Evolutionary conservation across 768 basidiomycete species (phyloP), one percentile per base, ranked within the genome.

Genomic region (Trametes maxima): DNA sequence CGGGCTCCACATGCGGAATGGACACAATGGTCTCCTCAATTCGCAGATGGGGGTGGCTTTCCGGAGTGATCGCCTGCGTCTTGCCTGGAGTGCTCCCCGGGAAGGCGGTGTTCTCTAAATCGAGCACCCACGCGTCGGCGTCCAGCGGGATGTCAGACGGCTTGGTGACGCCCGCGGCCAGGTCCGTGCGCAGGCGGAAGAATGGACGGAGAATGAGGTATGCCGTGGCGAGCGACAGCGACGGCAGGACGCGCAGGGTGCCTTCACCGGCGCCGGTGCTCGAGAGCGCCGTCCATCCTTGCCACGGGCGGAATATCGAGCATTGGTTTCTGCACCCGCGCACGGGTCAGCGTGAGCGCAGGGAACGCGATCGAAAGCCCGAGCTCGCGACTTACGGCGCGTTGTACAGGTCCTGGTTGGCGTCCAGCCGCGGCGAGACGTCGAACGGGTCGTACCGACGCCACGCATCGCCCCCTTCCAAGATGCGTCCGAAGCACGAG

Each of bases 201-300:
- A 93, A 92, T 0, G 90, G 91, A 14, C 90, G 81, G 5, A 92
- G 78, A 19, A 92, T 86, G 61, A 82, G 76, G 69, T 92, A 92
- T 0, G 88, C 83, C 39, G 88, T 88, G 5, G 86, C 82, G 10
- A 90, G 73, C 24, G 78, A 67, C 21, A 92, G 78, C 63, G 85
- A 80, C 0, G 91, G 89, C 67, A 84, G 87, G 33, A 91, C 85
- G 57, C 75, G 82, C 21, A 89, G 73, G 1, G 87, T 89, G 28
- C 91, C 90, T 69, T 91, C 80, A 0, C 78, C 81, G 0, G 89
- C 86, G 0, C 79, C 85, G 6, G 85, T 91, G 62, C 42, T 14
- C 17, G 62, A 71, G 17, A 62, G 54, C 17, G 70, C 69, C 1
- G 59, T 54, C 89, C 90, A 92, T 19, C 89, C 89, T 66, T 91